Base-by-base conservation (phyloP, 352 stramenopile species). In the Phytophthora boehmeriae region DNA sequence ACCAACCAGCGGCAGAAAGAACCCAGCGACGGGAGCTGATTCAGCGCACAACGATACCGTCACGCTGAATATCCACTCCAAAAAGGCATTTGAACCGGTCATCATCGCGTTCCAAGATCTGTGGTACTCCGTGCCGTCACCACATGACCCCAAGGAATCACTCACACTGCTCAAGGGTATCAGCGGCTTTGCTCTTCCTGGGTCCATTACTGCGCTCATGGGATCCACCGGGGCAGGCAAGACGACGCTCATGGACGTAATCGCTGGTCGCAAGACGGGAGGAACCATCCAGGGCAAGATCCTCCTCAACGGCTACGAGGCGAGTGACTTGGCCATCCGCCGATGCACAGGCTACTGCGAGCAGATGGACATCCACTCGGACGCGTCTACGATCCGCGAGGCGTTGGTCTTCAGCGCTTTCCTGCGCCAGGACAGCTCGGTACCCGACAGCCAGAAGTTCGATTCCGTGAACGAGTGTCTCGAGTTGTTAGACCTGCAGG, bases 231-330 rank as follows among this genome's bases (percentile, higher is more conserved):
- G 83, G 39, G 78, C 84, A 39, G 89, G 90, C 5, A 97, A 98
- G 65, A 97, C 92, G 4, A 98, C 93, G 6, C 75, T 98, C 8
- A 88, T 97, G 60, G 91, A 98, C 75, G 91, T 98, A 2, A 92
- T 98, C 38, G 86, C 92, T 3, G 69, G 93, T n/a, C 74, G 93
- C 38, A 98, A 98, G 66, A 90, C 75, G 14, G 80, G 76, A 28
- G 93, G 93, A 27, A 75, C 63, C 25, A 77, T 89, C 48, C 65
- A 65, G 14, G 87, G 88, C n/a, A 61, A 91, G 2, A 77, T 94
- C 22, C 32, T 79, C 17, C 66, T 66, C 13, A 85, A 80, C 42
- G 72, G 72, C 27, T 66, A 80, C 22, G 51, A 65, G 20, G 70
- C 70, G 20, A 71, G 38, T 20, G 61, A 68, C 20, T 41, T 78